Evolutionary conservation across 768 basidiomycete genomes (phyloP), one percentile per base, ranked within the genome.

Genomic region (Neoboletus subvelutipes): DNA sequence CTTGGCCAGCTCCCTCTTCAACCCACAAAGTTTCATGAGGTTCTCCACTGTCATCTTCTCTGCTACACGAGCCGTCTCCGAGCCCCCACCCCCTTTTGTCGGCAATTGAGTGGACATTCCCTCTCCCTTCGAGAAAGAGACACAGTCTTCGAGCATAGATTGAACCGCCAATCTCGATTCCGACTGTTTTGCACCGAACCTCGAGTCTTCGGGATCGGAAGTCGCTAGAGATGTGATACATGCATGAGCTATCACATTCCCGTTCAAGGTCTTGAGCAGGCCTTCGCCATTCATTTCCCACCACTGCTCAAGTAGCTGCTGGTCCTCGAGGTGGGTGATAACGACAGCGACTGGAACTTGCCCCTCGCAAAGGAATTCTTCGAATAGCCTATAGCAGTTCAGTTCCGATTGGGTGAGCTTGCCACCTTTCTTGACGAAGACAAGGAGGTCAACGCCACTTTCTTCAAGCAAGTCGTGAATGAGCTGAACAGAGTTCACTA

Each of bases 281-380:
- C 8, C 48, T 11, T 39, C 4, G 8, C 53, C 39, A 17, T 66
- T 52, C 18, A 13, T 4, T 3, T 45, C 29, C 68, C 70, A 71
- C 70, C 68, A 71, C 15, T 42, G 26, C 20, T 68, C 68, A 61
- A 64, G 62, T 3, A 18, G 20, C 17, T 67, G 62, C 61, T 75
- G 28, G 9, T 22, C 10, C 18, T 75, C 76, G 9, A 77, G 63
- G 34, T 73, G 64, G 1, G 73, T 75, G 28, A 77, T 52, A 6
- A 71, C 68, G 3, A 78, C 18, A 0, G 72, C 64, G 22, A 71
- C 66, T 0, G 76, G 74, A 1, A 76, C 75, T 18, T 60, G 33
- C 13, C 58, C 42, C 11, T 28, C 5, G 28, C 28, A 28, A 28
- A 28, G 28, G 28, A 71, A 61, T 17, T 75, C 65, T 20, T 64